Conservation (phyloP, 1,139 yeast genomes). For the Saccharomycopsis hybrid region DNA sequence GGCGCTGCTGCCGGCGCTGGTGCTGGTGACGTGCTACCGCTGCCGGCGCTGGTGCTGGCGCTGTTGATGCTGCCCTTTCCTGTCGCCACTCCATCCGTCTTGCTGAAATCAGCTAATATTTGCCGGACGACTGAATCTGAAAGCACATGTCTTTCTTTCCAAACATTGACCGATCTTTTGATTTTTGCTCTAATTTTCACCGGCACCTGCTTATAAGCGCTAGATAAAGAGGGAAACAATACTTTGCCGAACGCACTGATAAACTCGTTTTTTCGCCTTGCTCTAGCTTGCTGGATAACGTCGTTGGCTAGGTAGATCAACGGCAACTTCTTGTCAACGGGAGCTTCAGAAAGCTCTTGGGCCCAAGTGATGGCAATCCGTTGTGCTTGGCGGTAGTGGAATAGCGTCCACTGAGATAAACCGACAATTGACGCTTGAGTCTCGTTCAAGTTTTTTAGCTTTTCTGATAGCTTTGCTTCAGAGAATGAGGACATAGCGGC, state of each 20-base stretch:
- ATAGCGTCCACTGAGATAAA: constrained; percentile 79
- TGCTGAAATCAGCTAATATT: constrained; percentile 34
- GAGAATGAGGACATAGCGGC: constrained; percentile 47
- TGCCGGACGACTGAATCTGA: constrained; percentile 34
- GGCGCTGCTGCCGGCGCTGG: not conserved
- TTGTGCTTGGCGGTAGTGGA: constrained; percentile 62
- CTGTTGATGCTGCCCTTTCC: too few relatives aligned
- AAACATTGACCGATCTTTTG: constrained; percentile 60
- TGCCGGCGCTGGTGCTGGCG: not conserved
- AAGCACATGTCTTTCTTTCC: constrained; percentile 67
- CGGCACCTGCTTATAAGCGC: constrained; percentile 34
- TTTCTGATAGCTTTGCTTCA: constrained; percentile 46
- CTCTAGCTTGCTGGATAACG: constrained; percentile 74
- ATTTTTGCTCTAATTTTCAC: constrained; percentile 45
- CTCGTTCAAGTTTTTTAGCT: constrained; percentile 56
- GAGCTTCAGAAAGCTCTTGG: constrained; percentile 33
- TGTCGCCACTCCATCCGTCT: too few relatives aligned
- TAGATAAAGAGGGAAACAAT: constrained; percentile 34
- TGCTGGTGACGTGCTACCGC: not conserved
- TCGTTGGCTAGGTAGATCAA: constrained; percentile 75
- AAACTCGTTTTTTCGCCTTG: constrained; percentile 56
- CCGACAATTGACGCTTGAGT: constrained; percentile 81
- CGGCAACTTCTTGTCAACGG: constrained; percentile 46
- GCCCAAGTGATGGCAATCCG: constrained; percentile 63
- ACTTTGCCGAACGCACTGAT: constrained; percentile 50